Evolutionary conservation across 768 basidiomycete species (phyloP).

Genomic region (Suillus lakei): DNA sequence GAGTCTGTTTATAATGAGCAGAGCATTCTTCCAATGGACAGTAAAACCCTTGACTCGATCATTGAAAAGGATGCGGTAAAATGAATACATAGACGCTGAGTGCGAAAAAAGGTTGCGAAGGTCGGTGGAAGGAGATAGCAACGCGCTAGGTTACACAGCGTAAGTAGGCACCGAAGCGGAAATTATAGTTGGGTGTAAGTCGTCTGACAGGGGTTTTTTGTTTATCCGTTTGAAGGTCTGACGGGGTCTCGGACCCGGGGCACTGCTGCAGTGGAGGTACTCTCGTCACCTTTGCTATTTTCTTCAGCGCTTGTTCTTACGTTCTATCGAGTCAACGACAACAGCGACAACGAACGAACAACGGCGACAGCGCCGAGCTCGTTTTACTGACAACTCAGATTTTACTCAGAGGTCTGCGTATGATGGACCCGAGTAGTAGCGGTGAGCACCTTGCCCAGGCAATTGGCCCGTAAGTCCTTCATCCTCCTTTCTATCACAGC

Average conservation of each 20-base stretch:
- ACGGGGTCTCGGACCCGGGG: slow-evolving; percentile 6
- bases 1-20: not conserved
- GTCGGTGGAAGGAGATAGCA: not conserved
- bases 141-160: not conserved
- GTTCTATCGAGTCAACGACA: not conserved
- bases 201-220: slow-evolving; percentile 1
- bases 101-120: not conserved
- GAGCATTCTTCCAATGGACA: not conserved
- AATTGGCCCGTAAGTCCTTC: slow-evolving; percentile 35
- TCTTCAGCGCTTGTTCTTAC: slow-evolving; percentile 5
- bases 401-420: not conserved
- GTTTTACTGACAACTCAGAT: not conserved
- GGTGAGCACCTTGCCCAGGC: slow-evolving; percentile 3
- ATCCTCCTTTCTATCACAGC: slow-evolving; percentile 5
- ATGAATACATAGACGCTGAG: not conserved
- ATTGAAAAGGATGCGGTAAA: not conserved
- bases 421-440: slow-evolving; percentile 1
- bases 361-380: not conserved
- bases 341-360: not conserved
- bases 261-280: not conserved
- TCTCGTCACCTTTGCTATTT: slow-evolving; percentile 4
- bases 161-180: slow-evolving; percentile 4
- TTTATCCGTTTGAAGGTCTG: not conserved
- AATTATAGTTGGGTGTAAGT: slow-evolving; percentile 5
- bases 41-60: not conserved